phyloP scores from a whole-genome alignment of 2,329 filamentous ascomycete genomes.

The Penicillium corylophilum region DNA sequence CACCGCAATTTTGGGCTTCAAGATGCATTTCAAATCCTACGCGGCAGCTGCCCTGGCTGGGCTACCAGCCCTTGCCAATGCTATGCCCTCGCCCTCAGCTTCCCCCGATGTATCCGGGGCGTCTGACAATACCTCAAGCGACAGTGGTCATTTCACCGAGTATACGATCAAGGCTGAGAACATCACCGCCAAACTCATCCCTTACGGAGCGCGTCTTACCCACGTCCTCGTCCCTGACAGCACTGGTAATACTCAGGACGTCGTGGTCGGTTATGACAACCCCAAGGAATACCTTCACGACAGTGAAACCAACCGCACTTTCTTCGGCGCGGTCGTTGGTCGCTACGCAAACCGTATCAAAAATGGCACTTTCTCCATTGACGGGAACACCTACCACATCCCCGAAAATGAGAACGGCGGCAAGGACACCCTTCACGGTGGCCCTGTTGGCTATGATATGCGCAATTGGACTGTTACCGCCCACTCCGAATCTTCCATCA shows the following conservation, averaged over 20 bases:
- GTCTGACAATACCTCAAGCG: conserved; percentile 1
- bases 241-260: conserved; percentile 49
- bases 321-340: conserved; percentile 50
- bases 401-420: conserved; percentile 53
- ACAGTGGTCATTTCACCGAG: conserved; percentile 37
- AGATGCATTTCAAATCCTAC: conserved; percentile 39
- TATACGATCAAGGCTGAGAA: conserved; percentile 49
- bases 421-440: conserved; percentile 54
- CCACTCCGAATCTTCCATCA: conserved; percentile 42
- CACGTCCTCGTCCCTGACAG: conserved; percentile 53
- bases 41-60: conserved; percentile 34
- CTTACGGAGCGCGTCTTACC: conserved; percentile 49
- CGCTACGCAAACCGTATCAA: conserved; percentile 58
- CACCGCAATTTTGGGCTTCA: conserved; percentile 29
- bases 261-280: conserved; percentile 53
- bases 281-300: conserved; percentile 46
- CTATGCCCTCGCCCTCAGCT: conserved; percentile 14
- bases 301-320: conserved; percentile 48
- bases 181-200: conserved; percentile 50
- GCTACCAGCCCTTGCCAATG: conserved; percentile 29
- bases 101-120: conserved; percentile 1
- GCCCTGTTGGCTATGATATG: conserved; percentile 48
- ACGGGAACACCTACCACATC: conserved; percentile 48
- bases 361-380: conserved; percentile 56
- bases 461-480: conserved; percentile 52